Evolutionary conservation across 1,284 basidiomycete genomes (phyloP).

Genomic region (Trichosporon asahii): DNA sequence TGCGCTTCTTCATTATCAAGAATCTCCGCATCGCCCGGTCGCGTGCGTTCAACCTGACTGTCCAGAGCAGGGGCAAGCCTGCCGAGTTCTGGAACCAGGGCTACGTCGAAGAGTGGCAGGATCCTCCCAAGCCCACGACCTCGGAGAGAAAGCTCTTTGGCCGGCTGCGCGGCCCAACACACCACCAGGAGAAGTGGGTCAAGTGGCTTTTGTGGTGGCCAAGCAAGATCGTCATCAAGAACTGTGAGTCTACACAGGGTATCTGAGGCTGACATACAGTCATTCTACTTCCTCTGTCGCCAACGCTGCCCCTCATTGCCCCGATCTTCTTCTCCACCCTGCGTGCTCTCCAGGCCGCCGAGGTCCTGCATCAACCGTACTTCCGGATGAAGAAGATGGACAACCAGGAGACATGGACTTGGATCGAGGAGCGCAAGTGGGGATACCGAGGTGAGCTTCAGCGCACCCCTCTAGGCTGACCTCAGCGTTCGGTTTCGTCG

Average conservation of each 20-base stretch:
- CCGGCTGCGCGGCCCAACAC: constrained; percentile 20
- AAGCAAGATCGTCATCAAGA: constrained; percentile 57
- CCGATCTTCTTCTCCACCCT: constrained; percentile 64
- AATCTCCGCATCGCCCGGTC: constrained; percentile 73
- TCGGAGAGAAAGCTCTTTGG: constrained; percentile 20
- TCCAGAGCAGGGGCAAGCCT: constrained; percentile 71
- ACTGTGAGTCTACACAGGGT: constrained; percentile 50
- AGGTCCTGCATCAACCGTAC: constrained; percentile 69
- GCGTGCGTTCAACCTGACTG: constrained; percentile 69
- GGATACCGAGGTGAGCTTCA: constrained; percentile 65
- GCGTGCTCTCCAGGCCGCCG: constrained; percentile 65
- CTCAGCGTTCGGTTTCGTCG: constrained; percentile 73
- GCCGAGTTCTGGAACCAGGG: constrained; percentile 71
- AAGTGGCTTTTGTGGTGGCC: constrained; percentile 56
- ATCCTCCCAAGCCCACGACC: constrained; percentile 58
- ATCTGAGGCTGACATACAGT: constrained; percentile 54
- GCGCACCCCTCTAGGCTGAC: neutral
- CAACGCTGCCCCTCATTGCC: constrained; percentile 66
- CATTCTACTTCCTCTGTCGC: constrained; percentile 63
- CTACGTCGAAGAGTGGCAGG: constrained; percentile 81
- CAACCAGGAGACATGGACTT: constrained; percentile 62
- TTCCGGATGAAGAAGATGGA: constrained; percentile 79
- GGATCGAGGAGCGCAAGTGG: constrained; percentile 82
- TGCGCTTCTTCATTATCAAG: constrained; percentile 71
- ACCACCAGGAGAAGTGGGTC: constrained; percentile 39